These are phyloP conservation scores for Glonium stellatum DNA, from an alignment of 495 filamentous ascomycete species.

Conservation along the genomic window DNA sequence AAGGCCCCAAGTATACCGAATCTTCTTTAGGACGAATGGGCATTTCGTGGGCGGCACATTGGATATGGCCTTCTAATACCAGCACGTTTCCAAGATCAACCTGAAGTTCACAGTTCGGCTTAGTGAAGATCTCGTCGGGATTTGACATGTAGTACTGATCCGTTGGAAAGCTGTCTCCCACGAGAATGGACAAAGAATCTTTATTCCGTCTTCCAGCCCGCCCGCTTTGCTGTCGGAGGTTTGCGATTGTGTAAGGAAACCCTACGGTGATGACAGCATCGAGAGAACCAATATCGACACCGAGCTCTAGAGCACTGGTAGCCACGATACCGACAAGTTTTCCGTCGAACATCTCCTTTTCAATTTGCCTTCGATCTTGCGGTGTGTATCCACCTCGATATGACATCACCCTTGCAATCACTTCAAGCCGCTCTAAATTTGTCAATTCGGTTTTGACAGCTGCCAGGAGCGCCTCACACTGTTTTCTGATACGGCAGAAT, in stretches of 20 bases:
- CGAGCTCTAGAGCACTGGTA: slow-evolving; percentile 86
- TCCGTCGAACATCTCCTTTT: slow-evolving; percentile 95
- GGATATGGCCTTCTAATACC: slow-evolving; percentile 85
- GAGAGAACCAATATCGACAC: slow-evolving; percentile 90
- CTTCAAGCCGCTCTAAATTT: slow-evolving; percentile 62
- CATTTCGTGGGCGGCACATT: slow-evolving; percentile 94
- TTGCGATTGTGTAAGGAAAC: slow-evolving; percentile 92
- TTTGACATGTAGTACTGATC: slow-evolving; percentile 98
- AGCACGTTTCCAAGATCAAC: slow-evolving; percentile 88
- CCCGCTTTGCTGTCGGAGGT: slow-evolving; percentile 89
- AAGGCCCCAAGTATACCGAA: slow-evolving; percentile 67
- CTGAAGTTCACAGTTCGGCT: slow-evolving; percentile 80
- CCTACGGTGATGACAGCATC: slow-evolving; percentile 92
- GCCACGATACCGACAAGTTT: slow-evolving; percentile 89
- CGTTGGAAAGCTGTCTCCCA: slow-evolving; percentile 87
- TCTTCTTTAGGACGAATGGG: slow-evolving; percentile 76
- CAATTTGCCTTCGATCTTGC: slow-evolving; percentile 84
- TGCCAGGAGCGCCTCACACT: slow-evolving; percentile 78
- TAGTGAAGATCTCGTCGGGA: slow-evolving; percentile 91
- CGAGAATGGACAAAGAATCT: slow-evolving; percentile 82
- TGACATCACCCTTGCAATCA: slow-evolving; percentile 78
- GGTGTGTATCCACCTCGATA: slow-evolving; percentile 95
- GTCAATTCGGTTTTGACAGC: slow-evolving; percentile 73
- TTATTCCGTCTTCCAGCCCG: slow-evolving; percentile 88
- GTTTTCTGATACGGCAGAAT: slow-evolving; percentile 79